Percentiles rank a stretch among this genome's conserved stretches.
Evolutionary conservation across 768 basidiomycete genomes (phyloP).

Genomic region (Hericium coralloides): DNA sequence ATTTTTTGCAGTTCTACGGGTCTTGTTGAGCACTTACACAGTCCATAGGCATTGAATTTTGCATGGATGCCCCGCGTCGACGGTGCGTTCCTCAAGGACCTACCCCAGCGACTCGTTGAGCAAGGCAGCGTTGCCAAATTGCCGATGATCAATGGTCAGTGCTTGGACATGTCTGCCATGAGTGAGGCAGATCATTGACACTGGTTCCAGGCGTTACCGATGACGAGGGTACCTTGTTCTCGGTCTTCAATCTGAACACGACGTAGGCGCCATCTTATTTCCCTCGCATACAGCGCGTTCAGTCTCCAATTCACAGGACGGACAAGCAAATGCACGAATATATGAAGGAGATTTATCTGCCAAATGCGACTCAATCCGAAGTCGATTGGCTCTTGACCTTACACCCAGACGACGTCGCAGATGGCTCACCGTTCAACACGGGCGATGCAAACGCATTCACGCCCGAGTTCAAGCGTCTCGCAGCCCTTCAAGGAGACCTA

Average conservation of each 20-base stretch:
- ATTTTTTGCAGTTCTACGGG: neutral
- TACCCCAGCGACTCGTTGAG: slow-evolving; percentile 23
- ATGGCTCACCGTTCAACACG: slow-evolving; percentile 22
- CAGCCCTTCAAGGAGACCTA: slow-evolving; percentile 29
- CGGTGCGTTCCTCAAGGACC: slow-evolving; percentile 26
- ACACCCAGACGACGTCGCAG: slow-evolving; percentile 9
- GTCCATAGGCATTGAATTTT: slow-evolving; percentile 17
- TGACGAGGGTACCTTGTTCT: slow-evolving; percentile 20
- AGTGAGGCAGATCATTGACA: slow-evolving; percentile 6
- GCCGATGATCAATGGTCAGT: slow-evolving; percentile 6
- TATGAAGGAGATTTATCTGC: slow-evolving; percentile 1
- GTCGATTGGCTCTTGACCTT: slow-evolving; percentile 4
- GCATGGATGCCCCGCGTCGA: slow-evolving; percentile 33
- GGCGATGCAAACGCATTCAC: slow-evolving; percentile 15
- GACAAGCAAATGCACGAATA: slow-evolving; percentile 5
- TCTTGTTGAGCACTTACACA: neutral
- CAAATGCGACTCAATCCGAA: slow-evolving; percentile 1
- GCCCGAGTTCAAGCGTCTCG: slow-evolving; percentile 32
- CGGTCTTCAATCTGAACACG: slow-evolving; percentile 13
- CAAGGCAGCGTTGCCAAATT: slow-evolving; percentile 26
- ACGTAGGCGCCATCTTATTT: slow-evolving; percentile 11
- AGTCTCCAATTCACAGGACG: slow-evolving; percentile 5
- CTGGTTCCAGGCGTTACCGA: slow-evolving; percentile 18
- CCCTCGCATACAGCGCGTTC: neutral
- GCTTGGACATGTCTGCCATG: neutral